Evolutionary conservation across 129 eudicot species (phyloP), one percentile per base, ranked within the genome.

Genomic region (Artemisia argyi): DNA sequence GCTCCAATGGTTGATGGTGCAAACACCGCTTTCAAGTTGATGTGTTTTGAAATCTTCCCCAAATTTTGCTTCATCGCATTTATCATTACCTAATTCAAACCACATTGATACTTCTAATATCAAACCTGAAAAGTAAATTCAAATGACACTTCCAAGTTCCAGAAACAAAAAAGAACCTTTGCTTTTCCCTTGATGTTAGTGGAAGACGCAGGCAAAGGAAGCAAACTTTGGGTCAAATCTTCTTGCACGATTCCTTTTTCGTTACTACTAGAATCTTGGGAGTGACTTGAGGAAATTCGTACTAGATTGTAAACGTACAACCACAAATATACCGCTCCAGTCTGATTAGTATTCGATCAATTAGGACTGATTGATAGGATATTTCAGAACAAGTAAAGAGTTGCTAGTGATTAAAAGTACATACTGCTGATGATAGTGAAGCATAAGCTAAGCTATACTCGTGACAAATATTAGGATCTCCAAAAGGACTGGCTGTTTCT

Each of bases 391-490:
- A 46, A 47, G 24, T 5, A 20, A 5, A 66, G 16, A 50, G n/a
- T 20, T 16, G 53, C 1, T 4, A 55, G 22, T n/a, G 46, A 39
- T 39, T 39, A 56, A 61, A 30, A 28, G 18, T 13, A 66, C 89
- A 64, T 90, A 94, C 99, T 4, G 99, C 99, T 91, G 84, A 66
- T 12, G 97, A 95, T 68, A 95, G 87, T 42, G 99, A 88, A 79
- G 89, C 91, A 76, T 95, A 95, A 50, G 88, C 94, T 79, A 85
- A 58, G 65, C 89, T 97, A 61, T 88, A 73, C 44, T 66, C 53
- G 11, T 78, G 51, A 48, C 99, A 95, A 63, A 83, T 88, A 72
- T 74, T 83, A 12, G 89, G 78, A 64, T 81, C 79, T 54, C 99
- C 99, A 61, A 95, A 95, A 1, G 97, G 97, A 58, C 89, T 88